Evolutionary conservation across 768 basidiomycete species (phyloP), one percentile per base, ranked within the genome.

Genomic region (Udeniomyces megalosporus): DNA sequence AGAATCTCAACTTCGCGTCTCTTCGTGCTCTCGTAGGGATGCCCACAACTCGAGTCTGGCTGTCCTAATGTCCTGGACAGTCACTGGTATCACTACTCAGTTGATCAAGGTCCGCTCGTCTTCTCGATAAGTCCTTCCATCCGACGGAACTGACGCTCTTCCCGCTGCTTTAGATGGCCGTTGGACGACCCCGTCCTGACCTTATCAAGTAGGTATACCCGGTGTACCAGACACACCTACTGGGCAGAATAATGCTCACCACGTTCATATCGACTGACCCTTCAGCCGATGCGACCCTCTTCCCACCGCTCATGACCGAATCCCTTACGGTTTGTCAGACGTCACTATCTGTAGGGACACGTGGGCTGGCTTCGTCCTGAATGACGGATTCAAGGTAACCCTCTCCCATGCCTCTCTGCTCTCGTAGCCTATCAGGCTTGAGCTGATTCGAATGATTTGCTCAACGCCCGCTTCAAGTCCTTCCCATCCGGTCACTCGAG

Each of bases 111-210:
- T 72, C 15, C 22, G 61, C 65, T 31, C n/a, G n/a, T 47, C n/a
- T 12, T 2, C 60, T 32, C 53, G 75, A 88, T 38, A 85, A 4
- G 49, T 65, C 7, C 55, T 47, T 46, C 29, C 49, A n/a, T 35
- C 61, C 17, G 26, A 57, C n/a, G 8, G 7, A 51, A n/a, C 17
- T 61, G 45, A 24, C n/a, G 17, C 20, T 28, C 22, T 44, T 24
- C 47, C 32, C 58, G 15, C 53, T 34, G 1, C 20, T 10, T 1
- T 17, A 75, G 71, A 72, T 76, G 67, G 69, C 70, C 1, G 91
- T 92, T 48, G 91, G 91, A 26, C 81, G 91, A 15, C 90, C 91
- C 11, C 81, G 91, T 17, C 91, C 90, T 65, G 88, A 68, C 44
- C 17, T 67, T 32, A 50, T 70, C 48, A 45, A 62, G 66, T 4